Evolutionary conservation across 257 asterid genomes (phyloP), one percentile per base, ranked within the genome.

Genomic region (Primulina huaijiensis): DNA sequence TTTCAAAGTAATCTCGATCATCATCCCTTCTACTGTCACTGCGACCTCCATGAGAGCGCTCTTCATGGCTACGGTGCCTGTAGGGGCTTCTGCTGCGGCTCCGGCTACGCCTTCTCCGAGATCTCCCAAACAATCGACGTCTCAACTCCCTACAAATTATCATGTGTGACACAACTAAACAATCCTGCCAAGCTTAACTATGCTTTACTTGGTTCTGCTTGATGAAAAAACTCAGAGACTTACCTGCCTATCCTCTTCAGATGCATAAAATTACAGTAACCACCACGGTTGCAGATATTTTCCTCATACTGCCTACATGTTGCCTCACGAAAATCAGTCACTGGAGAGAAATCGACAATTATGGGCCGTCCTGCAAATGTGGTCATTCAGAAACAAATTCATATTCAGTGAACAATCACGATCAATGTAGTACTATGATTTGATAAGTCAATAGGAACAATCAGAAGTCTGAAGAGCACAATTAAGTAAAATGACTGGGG

Each of bases 231-330:
- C 46, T 46, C 40, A 56, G n/a, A 68, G 30, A 25, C 27, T 69
- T 63, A 91, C 99, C 96, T 88, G 89, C 97, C 72, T 73, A 94
- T 91, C 82, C 83, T 86, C 83, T 89, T 94, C 82, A 89, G 93
- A 82, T 91, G 99, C 99, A 94, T 94, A 77, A 94, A 94, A 77
- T 94, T 94, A 80, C 99, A 94, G 83, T 94, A 91, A n/a, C 99
- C 98, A 77, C 97, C 97, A 73, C 99, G 99, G 76, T 87, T 89
- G 82, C 99, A 94, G 64, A 89, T 81, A 63, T 89, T 87, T 77
- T 94, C 98, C 82, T 94, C 98, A 17, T 94, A 94, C 82, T 94
- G 99, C 85, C 97, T 79, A 74, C 99, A 94, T 35, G 98, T 94
- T 60, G 98, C 99, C 74, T 94, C 99, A 78, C 96, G 96, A 60